phyloP scores from a whole-genome alignment of 2,329 filamentous ascomycete genomes.

The Chaetomiaceae sp. region DNA sequence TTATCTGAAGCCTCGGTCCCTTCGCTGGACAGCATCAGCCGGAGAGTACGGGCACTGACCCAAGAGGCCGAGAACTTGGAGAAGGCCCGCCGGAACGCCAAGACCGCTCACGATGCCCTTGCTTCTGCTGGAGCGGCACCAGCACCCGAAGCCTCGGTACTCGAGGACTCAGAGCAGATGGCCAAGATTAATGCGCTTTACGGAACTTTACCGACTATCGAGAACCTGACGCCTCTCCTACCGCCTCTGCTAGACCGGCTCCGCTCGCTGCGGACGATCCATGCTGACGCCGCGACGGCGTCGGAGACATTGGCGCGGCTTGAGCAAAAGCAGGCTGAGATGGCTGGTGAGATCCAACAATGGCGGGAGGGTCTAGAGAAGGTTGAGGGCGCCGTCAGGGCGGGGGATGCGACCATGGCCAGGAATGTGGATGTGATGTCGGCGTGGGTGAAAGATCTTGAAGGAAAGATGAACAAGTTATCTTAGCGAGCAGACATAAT shows the following conservation, averaged over 20 bases:
- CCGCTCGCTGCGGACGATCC: conserved; percentile 75
- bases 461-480: conserved; percentile 66
- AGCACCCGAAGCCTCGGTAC: conserved; percentile 33
- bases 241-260: conserved; percentile 82
- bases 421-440: conserved; percentile 82
- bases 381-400: conserved; percentile 69
- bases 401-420: conserved; percentile 65
- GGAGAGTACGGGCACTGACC: conserved; percentile 64
- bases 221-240: conserved; percentile 77
- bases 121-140: conserved; percentile 41
- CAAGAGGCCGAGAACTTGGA: conserved; percentile 69
- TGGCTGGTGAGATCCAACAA: conserved; percentile 75
- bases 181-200: conserved; percentile 91
- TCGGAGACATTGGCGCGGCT: conserved; percentile 71
- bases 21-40: conserved; percentile 67
- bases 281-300: conserved; percentile 80
- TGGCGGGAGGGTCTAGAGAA: conserved; percentile 80
- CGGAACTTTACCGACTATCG: conserved; percentile 81
- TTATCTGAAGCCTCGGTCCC: conserved; percentile 68
- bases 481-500: conserved; percentile 26
- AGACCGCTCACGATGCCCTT: conserved; percentile 56
- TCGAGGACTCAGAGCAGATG: conserved; percentile 63
- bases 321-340: conserved; percentile 75
- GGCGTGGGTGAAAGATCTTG: conserved; percentile 82
- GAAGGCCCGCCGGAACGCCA: conserved; percentile 59